Conservation (phyloP, 148 eudicot genomes). For the Heliosperma pusillum region DNA sequence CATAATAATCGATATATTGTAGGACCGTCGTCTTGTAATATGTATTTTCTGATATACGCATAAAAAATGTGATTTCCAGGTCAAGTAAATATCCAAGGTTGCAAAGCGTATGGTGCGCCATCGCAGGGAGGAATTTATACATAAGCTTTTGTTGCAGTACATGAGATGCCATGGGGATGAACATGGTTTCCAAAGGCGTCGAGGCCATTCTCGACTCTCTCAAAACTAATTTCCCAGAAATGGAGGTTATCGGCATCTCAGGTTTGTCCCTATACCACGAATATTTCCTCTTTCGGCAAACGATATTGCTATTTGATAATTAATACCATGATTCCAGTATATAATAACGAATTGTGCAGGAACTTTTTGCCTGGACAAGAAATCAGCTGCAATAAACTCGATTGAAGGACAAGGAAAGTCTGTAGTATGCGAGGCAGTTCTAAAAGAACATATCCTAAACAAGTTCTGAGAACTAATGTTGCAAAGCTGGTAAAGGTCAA, state of each 20-base stretch:
- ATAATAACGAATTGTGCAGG: neutral
- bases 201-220: neutral
- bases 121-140: constrained; percentile 74
- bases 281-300: too few relatives aligned
- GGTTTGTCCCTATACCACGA: neutral
- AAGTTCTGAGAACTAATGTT: neutral
- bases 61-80: constrained; percentile 30
- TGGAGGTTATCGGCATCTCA: constrained; percentile 13
- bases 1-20: too few relatives aligned
- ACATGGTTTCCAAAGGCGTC: constrained; percentile 43
- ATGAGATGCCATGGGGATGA: constrained; percentile 93
- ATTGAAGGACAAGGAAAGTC: constrained; percentile 7
- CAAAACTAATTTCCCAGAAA: neutral
- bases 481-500: constrained; percentile 3
- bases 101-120: constrained; percentile 52
- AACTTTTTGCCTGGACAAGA: constrained; percentile 1
- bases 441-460: neutral
- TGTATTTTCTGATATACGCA: neutral
- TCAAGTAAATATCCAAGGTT: constrained; percentile 73
- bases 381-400: constrained; percentile 11
- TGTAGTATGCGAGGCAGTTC: constrained; percentile 1
- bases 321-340: too few relatives aligned
- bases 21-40: too few relatives aligned
- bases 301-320: too few relatives aligned
- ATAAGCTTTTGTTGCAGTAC: constrained; percentile 69